Conservation (phyloP, 495 filamentous ascomycete species). For the Margaritispora aquatica region DNA sequence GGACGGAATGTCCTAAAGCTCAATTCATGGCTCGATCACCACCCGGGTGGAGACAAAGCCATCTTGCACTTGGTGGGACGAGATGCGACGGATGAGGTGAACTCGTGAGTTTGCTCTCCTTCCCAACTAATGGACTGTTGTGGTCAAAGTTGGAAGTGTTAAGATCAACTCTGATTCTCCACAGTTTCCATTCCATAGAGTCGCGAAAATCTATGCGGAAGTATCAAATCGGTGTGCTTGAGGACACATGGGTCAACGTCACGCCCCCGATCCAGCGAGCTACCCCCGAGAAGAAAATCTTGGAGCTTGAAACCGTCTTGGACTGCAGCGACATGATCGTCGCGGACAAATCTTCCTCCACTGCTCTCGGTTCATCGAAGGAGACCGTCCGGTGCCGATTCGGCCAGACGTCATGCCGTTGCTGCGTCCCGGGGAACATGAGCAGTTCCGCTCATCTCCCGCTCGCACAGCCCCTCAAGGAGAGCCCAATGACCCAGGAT, state of each 20-base stretch:
- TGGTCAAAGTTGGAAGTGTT: background rate
- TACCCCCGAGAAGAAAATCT: constrained; percentile 51
- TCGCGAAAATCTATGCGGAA: constrained; percentile 63
- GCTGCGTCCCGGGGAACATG: background rate
- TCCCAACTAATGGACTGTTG: background rate
- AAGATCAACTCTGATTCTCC: background rate
- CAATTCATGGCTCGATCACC: constrained; percentile 78
- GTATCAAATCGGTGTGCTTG: constrained; percentile 30
- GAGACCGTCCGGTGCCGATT: background rate
- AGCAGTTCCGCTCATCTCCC: background rate
- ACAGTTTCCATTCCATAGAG: constrained; percentile 75
- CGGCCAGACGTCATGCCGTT: background rate
- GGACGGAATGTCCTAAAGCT: constrained; percentile 73
- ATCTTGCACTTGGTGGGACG: constrained; percentile 91
- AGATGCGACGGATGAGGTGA: constrained; percentile 93
- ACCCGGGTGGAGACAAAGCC: constrained; percentile 88
- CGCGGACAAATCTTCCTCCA: background rate
- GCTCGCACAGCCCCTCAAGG: background rate
- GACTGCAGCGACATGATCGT: background rate
- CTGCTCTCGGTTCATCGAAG: background rate
- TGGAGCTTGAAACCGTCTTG: background rate
- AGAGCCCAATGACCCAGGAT: background rate
- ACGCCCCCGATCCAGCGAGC: constrained; percentile 88
- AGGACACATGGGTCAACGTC: constrained; percentile 82
- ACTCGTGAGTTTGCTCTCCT: constrained; percentile 54